These are phyloP conservation scores for Trichophyton benhamiae DNA, from an alignment of 2,329 filamentous ascomycete genomes.

Conservation along the genomic window DNA sequence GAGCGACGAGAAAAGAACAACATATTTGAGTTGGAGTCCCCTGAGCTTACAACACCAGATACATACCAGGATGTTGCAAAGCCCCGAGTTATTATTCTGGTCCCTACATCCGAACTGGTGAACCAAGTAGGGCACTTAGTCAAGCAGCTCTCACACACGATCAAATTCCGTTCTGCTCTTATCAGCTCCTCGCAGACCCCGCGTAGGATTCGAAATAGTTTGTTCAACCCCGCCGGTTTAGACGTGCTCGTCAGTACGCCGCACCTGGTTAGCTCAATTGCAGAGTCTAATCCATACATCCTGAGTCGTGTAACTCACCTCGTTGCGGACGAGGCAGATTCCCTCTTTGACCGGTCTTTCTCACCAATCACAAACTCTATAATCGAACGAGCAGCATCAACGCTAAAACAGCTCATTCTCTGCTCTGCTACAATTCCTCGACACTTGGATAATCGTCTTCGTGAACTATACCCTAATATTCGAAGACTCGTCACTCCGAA, in stretches of 20 bases:
- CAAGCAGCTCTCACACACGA: slow-evolving; percentile 68
- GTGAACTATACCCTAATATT: slow-evolving; percentile 69
- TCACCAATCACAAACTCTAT: slow-evolving; percentile 69
- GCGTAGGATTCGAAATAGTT: slow-evolving; percentile 66
- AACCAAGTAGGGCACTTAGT: slow-evolving; percentile 70
- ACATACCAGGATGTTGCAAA: slow-evolving; percentile 59
- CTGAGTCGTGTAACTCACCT: slow-evolving; percentile 83
- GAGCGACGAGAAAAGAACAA: slow-evolving; percentile 46
- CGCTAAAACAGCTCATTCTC: slow-evolving; percentile 72
- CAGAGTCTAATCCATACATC: slow-evolving; percentile 79
- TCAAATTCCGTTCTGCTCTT: slow-evolving; percentile 75
- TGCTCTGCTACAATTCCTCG: slow-evolving; percentile 94
- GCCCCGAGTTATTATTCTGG: slow-evolving; percentile 71
- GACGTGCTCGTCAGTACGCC: slow-evolving; percentile 82
- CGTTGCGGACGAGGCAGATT: slow-evolving; percentile 90
- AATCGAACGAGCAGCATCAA: slow-evolving; percentile 68
- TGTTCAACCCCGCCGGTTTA: slow-evolving; percentile 70
- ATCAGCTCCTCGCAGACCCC: slow-evolving; percentile 67
- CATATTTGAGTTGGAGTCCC: slow-evolving; percentile 48
- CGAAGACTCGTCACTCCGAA: slow-evolving; percentile 84
- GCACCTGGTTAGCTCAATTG: slow-evolving; percentile 77
- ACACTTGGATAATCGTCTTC: slow-evolving; percentile 75
- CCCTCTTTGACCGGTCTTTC: slow-evolving; percentile 87
- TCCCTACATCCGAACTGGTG: slow-evolving; percentile 87
- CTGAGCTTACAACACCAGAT: slow-evolving; percentile 55